Conservation (phyloP, 2,329 filamentous ascomycete genomes). For the Calonectria ilicicola region DNA sequence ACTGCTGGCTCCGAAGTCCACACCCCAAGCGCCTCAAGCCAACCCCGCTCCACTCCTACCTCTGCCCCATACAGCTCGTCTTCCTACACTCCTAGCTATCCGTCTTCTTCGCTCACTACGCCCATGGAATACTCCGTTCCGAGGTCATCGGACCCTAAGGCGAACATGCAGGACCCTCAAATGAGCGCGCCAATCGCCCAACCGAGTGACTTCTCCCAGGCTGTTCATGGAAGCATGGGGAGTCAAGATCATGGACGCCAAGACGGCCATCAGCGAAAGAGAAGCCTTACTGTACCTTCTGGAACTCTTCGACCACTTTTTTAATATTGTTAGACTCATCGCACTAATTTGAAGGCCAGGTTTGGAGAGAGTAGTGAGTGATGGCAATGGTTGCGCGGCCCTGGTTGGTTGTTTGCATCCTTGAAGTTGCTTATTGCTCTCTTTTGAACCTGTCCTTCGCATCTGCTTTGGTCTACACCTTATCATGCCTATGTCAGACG, state of each 20-base stretch:
- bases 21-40: conserved; percentile 22
- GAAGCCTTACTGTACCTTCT: conserved; percentile 48
- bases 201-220: conserved; percentile 64
- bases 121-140: conserved; percentile 62
- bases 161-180: conserved; percentile 60
- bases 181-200: conserved; percentile 67
- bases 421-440: background rate
- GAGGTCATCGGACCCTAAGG: conserved; percentile 40
- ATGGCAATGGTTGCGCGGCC: background rate
- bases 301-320: conserved; percentile 21
- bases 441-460: background rate
- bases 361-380: background rate
- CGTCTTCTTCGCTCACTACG: conserved; percentile 65
- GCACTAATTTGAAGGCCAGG: background rate
- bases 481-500: background rate
- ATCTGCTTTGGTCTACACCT: background rate
- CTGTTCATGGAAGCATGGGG: conserved; percentile 53
- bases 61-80: conserved; percentile 56
- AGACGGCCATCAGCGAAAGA: conserved; percentile 50
- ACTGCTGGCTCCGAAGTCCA: conserved; percentile 41
- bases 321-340: background rate
- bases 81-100: conserved; percentile 63
- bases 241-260: conserved; percentile 23
- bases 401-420: background rate
- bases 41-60: conserved; percentile 43